phyloP scores from a whole-genome alignment of 179 eudicot genomes.

The Beta macrorhiza region DNA sequence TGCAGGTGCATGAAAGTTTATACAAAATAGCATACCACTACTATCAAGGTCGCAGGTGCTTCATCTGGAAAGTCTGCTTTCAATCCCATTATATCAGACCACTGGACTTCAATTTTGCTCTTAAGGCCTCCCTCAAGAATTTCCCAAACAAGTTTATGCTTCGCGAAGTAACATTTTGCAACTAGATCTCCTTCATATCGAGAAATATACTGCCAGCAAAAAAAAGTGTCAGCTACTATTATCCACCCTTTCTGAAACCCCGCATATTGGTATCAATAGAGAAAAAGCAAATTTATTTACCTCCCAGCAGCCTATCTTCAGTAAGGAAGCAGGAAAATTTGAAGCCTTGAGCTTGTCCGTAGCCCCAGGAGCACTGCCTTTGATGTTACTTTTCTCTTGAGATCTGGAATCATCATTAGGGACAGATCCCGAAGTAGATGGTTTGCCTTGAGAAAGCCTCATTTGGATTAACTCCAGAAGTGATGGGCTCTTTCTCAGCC shows the following conservation, averaged over 20 bases:
- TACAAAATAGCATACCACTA: slow-evolving; percentile 35
- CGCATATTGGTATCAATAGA: background rate
- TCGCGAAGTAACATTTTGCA: slow-evolving; percentile 54
- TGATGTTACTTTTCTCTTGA: slow-evolving; percentile 38
- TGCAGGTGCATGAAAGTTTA: background rate
- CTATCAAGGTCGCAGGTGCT: slow-evolving; percentile 45
- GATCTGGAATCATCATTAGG: slow-evolving; percentile 26
- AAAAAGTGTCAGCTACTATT: background rate
- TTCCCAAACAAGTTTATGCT: slow-evolving; percentile 58
- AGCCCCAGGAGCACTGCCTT: slow-evolving; percentile 32
- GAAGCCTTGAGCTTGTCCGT: slow-evolving; percentile 83
- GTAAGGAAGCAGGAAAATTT: slow-evolving; percentile 66
- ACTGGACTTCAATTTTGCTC: slow-evolving; percentile 52
- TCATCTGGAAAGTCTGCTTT: slow-evolving; percentile 48
- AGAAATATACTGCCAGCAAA: slow-evolving; percentile 43
- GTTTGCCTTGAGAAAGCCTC: slow-evolving; percentile 65
- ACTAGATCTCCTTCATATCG: slow-evolving; percentile 52
- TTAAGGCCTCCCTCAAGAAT: slow-evolving; percentile 51
- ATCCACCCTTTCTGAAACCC: background rate
- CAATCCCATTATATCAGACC: slow-evolving; percentile 54
- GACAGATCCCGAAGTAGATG: slow-evolving; percentile 29
- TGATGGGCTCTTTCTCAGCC: slow-evolving; percentile 80
- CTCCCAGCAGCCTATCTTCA: slow-evolving; percentile 56
- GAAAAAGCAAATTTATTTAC: slow-evolving; percentile 22
- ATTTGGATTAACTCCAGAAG: slow-evolving; percentile 76